These are phyloP conservation scores for Emmonsiellopsis sp. DNA, from an alignment of 2,329 filamentous ascomycete species.

Conservation along the genomic window DNA sequence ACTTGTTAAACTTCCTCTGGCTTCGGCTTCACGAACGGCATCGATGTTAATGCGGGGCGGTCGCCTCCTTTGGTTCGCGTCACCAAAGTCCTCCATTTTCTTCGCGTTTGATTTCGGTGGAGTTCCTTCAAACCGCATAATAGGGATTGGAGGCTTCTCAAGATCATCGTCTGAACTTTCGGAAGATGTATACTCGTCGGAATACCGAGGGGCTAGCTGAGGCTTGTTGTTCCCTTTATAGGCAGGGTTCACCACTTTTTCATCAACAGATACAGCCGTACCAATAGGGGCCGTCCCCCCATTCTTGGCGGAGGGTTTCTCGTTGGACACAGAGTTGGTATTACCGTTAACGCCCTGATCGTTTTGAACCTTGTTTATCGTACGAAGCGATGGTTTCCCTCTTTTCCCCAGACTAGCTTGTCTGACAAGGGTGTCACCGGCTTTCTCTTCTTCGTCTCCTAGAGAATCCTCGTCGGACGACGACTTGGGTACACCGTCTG, in stretches of 20 bases:
- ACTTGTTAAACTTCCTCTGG: slow-evolving; percentile 82
- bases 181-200: slow-evolving; percentile 9
- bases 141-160: slow-evolving; percentile 25
- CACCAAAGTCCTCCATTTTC: slow-evolving; percentile 17
- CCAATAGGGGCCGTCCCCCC: background rate
- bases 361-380: slow-evolving; percentile 15
- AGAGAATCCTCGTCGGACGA: slow-evolving; percentile 16
- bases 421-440: slow-evolving; percentile 16
- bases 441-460: slow-evolving; percentile 14
- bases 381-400: slow-evolving; percentile 21
- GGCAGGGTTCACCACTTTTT: background rate
- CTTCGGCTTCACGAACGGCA: slow-evolving; percentile 69
- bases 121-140: slow-evolving; percentile 8
- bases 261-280: background rate
- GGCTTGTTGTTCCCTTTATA: background rate
- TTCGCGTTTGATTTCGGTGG: slow-evolving; percentile 8
- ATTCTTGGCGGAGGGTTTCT: background rate
- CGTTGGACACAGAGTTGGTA: background rate
- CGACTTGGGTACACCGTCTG: slow-evolving; percentile 32
- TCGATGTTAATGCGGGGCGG: slow-evolving; percentile 75
- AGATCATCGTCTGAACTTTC: slow-evolving; percentile 20
- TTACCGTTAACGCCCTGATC: background rate
- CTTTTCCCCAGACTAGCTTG: slow-evolving; percentile 23
- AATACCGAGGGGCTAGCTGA: background rate
- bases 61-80: slow-evolving; percentile 30